Base-by-base conservation (phyloP, 2,329 filamentous ascomycete genomes). In the Fusarium sp. region DNA sequence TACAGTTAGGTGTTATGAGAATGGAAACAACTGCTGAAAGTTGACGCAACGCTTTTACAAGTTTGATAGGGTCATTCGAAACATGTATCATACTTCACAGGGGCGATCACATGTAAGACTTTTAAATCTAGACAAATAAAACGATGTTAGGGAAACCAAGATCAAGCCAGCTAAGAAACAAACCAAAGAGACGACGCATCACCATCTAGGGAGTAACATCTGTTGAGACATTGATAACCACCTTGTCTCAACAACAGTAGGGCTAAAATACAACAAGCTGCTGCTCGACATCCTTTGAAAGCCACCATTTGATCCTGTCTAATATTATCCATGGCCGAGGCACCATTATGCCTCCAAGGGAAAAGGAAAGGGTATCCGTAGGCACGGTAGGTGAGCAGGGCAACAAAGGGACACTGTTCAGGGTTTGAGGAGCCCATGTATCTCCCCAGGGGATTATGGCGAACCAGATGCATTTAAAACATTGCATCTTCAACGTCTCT, bases 181-280 rank as follows among this genome's bases (percentile, higher is more conserved):
- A 69, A 58, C 61, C 61, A 70, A 70, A 70, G 62, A 79, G 71
- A 75, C 73, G 72, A 77, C 73, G 70, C 72, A 75, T 73, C 68
- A 75, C 67, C 57, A 57, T 68, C 72, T 71, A 72, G 68, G 71
- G 75, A 72, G 70, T 71, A 62, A 71, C 68, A 65, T 65, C 65
- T 71, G 71, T 62, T 70, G 75, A 77, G 75, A 77, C 75, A 70
- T 76, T 71, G 69, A 75, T 73, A 68, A 56, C 56, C 71, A 75
- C 71, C 68, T 65, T 65, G 72, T 73, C 75, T 75, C 75, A 73
- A 70, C 72, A 74, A 67, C 73, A 73, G 71, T 74, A 73, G 72
- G 67, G 73, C 74, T 79, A 79, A 78, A 79, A 79, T 80, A 80
- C 77, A 80, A 77, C 74, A 78, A 70, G 73, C 74, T 75, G 73